Base-by-base conservation (phyloP, 495 filamentous ascomycete species). In the Bacidia rubella region DNA sequence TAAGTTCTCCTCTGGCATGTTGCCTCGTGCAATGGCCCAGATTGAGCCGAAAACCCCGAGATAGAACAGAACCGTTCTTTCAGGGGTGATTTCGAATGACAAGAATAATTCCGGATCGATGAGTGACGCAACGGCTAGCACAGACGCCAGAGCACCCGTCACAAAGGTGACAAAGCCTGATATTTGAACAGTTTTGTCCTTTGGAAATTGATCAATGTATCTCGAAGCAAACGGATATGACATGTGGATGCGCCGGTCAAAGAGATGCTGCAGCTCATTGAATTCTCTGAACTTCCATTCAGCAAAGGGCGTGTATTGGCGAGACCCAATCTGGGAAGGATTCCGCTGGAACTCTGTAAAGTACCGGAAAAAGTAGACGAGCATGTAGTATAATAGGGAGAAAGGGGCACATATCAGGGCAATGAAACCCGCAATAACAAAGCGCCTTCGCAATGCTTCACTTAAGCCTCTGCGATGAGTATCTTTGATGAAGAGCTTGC, bases 211-310 rank as follows among this genome's bases (percentile, higher is more conserved):
- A 47, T 96, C 87, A 25, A 97, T 76, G 60, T 98, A 98, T 35
- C 85, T 82, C 45, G 82, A 85, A 1, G 92, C 92, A 62, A 84
- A 95, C 0, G 90, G 90, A 59, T 90, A 87, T 4, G 93, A 95
- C 86, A 96, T 92, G 58, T 95, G 87, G 50, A 85, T 74, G 11
- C 92, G 80, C 52, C 87, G 83, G 55, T 87, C 76, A 60, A 95
- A 98, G 1, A 97, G 70, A 69, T 97, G 92, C 57, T 81, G 82
- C 0, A 98, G 77, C 64, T 98, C 92, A 60, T 98, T 98, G 73
- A 97, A 97, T 65, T 97, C 90, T 47, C 92, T 84, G 54, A 97
- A 96, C 60, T 95, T 96, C 93, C 92, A 97, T 64, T 93, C 85
- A 1, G 93, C 92, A 46, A 95, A 76, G 1, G 89, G 86, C 1